A percentile compares a stretch with the other conserved stretches of the same genome.
Evolutionary conservation across 495 filamentous ascomycete genomes (phyloP).

Genomic region (Bacidia rubella): DNA sequence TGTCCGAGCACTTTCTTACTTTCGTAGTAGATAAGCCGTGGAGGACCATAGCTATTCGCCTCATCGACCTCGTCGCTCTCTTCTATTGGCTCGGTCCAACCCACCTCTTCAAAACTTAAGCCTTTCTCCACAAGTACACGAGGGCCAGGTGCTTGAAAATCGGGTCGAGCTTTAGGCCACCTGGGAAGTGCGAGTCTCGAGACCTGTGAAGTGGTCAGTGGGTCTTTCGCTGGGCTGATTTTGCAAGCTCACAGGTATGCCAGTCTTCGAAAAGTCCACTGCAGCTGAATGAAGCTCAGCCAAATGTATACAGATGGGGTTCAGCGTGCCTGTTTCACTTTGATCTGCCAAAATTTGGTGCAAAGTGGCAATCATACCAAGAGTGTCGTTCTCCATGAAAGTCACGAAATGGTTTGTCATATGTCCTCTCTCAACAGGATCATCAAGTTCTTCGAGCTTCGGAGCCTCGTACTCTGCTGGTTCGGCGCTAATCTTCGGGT

Average conservation of each 20-base stretch:
- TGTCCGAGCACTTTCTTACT: constrained; percentile 58
- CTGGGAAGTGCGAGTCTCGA: constrained; percentile 30
- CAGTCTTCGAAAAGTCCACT: constrained; percentile 76
- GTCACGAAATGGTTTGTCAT: constrained; percentile 66
- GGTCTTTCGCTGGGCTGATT: neutral
- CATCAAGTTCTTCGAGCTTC: constrained; percentile 38
- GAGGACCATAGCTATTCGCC: constrained; percentile 21
- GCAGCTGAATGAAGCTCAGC: constrained; percentile 62
- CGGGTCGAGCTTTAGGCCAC: constrained; percentile 33
- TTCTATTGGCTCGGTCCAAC: constrained; percentile 6
- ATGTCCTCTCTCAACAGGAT: constrained; percentile 40
- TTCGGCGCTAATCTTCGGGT: constrained; percentile 24
- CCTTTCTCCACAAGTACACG: constrained; percentile 35
- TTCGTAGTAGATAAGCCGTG: constrained; percentile 43
- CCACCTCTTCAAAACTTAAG: constrained; percentile 30
- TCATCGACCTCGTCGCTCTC: constrained; percentile 43
- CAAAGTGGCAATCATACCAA: constrained; percentile 53
- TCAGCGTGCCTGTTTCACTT: constrained; percentile 35
- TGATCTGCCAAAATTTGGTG: constrained; percentile 61
- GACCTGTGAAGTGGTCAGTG: constrained; percentile 20
- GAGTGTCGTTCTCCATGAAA: constrained; percentile 65
- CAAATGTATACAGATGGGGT: constrained; percentile 45
- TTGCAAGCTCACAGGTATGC: constrained; percentile 41
- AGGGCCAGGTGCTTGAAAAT: constrained; percentile 57
- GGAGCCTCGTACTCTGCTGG: constrained; percentile 58